Evolutionary conservation across 192 early-diverging fungal species (phyloP), one percentile per base, ranked within the genome.

Genomic region (Umbelopsis isabellina): DNA sequence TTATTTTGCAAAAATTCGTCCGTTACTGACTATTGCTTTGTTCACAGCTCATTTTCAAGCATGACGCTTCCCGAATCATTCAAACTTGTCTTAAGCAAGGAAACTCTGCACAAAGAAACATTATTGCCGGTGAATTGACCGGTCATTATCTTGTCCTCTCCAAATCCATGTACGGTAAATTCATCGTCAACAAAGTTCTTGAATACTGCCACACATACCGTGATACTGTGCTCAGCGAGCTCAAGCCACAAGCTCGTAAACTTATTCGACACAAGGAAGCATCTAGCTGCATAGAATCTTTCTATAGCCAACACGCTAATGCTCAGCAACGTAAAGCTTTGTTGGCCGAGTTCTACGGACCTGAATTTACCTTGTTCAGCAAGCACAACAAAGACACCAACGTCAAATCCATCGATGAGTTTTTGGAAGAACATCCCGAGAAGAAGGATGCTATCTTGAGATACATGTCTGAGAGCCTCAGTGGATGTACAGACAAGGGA

Each of bases 41-140:
- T n/a, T 61, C 15, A 30, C 75, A 80, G 79, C 78, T 97, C 46
- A 92, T 93, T 74, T 94, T 96, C 81, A 95, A 97, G 83, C 95
- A 96, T 88, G 97, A 98, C 75, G 93, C 94, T 78, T 93, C 91
- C 65, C 90, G 97, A 68, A 86, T 98, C 11, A 85, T 98, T 67
- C 96, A 98, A 77, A 91, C 91, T 20, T 91, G 90, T 71, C 70
- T 98, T n/a, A 97, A 98, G 81, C 83, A 94, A 81, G 97, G 96
- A 25, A 91, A 79, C 65, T 79, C 75, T 30, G 80, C 85, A 45
- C 94, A 98, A 79, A 84, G 92, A 70, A 83, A 85, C 46, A 78
- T 80, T 44, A 93, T 98, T 69, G 94, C 94, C 16, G 78, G 77
- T 50, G 96, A 97, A 79, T 83, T 98, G 37, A 77, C 83, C 65